phyloP scores from a whole-genome alignment of 768 basidiomycete species.

The Pulveroboletus sp. region DNA sequence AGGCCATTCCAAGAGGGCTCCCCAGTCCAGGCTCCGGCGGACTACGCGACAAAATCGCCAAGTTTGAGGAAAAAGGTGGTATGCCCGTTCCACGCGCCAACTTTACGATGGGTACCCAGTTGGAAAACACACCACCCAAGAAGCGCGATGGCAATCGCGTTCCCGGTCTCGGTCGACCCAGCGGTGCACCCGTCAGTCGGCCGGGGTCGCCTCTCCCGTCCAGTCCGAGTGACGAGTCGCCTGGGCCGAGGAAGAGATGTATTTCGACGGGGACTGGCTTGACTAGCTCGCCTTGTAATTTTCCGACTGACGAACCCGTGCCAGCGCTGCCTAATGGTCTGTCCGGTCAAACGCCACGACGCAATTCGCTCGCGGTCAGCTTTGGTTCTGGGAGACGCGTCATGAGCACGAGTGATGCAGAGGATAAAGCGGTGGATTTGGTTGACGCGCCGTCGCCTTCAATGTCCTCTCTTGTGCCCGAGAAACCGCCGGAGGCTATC shows the following conservation, averaged over 20 bases:
- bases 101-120: slow-evolving; percentile 65
- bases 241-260: slow-evolving; percentile 26
- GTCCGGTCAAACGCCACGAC: slow-evolving; percentile 8
- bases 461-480: slow-evolving; percentile 3
- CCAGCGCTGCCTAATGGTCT: slow-evolving; percentile 23
- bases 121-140: slow-evolving; percentile 43
- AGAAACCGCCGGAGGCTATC: slow-evolving; percentile 7
- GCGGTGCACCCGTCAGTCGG: slow-evolving; percentile 15
- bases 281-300: slow-evolving; percentile 9
- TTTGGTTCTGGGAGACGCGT: slow-evolving; percentile 23
- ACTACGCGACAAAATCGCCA: slow-evolving; percentile 71
- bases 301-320: slow-evolving; percentile 20
- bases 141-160: slow-evolving; percentile 72
- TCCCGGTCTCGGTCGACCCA: slow-evolving; percentile 30
- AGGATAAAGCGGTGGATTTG: background rate
- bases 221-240: slow-evolving; percentile 16
- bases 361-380: slow-evolving; percentile 29
- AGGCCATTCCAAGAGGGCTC: slow-evolving; percentile 29
- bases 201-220: slow-evolving; percentile 16
- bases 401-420: slow-evolving; percentile 13
- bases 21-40: slow-evolving; percentile 28
- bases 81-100: slow-evolving; percentile 73
- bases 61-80: slow-evolving; percentile 76
- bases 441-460: slow-evolving; percentile 8
- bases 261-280: slow-evolving; percentile 27